Evolutionary conservation across 2,329 filamentous ascomycete species (phyloP).

Genomic region (Laburnicola sp.): DNA sequence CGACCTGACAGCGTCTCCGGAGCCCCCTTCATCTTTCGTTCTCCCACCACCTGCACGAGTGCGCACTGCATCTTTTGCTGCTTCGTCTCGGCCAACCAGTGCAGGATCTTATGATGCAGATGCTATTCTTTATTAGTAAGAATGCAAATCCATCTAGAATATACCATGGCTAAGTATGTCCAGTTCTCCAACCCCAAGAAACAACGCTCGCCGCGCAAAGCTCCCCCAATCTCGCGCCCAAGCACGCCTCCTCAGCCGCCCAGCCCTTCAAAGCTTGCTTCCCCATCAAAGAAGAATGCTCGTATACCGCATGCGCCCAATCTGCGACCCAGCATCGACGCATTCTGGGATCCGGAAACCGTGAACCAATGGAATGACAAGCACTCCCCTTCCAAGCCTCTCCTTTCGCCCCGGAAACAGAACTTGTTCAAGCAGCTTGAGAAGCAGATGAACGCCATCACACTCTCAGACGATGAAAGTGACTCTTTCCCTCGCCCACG

Average conservation of each 20-base stretch:
- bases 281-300: conserved; percentile 42
- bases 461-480: conserved; percentile 26
- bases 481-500: conserved; percentile 27
- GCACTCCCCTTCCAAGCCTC: conserved; percentile 41
- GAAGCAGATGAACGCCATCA: conserved; percentile 31
- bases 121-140: conserved; percentile 40
- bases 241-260: conserved; percentile 36
- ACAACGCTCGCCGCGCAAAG: conserved; percentile 39
- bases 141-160: not conserved
- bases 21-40: conserved; percentile 23
- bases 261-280: conserved; percentile 40
- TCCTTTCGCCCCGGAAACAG: conserved; percentile 42
- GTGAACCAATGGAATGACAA: conserved; percentile 44
- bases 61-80: conserved; percentile 29
- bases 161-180: not conserved
- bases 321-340: conserved; percentile 42
- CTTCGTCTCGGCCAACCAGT: conserved; percentile 35
- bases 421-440: conserved; percentile 37
- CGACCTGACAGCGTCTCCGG: conserved; percentile 36
- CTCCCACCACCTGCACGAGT: conserved; percentile 24
- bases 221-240: conserved; percentile 34
- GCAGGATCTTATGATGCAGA: conserved; percentile 30
- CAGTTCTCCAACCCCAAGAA: conserved; percentile 40
- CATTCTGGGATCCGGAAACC: conserved; percentile 43
- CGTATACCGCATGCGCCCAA: conserved; percentile 34